These are phyloP conservation scores for Corrigiola litoralis DNA, from an alignment of 179 eudicot species.

Conservation along the genomic window DNA sequence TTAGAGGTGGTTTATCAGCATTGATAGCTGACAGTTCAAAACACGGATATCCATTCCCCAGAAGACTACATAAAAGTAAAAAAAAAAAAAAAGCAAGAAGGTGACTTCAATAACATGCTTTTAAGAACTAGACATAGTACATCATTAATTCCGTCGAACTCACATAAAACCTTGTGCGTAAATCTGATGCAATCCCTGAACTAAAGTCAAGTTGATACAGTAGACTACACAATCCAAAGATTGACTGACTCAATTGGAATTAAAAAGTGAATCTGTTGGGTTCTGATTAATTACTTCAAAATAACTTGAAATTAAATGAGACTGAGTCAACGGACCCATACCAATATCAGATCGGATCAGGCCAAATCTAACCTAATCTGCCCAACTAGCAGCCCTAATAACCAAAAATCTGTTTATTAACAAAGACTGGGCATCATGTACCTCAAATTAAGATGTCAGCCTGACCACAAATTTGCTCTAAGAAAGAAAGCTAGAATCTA, in stretches of 20 bases:
- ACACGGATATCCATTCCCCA: slow-evolving; percentile 79
- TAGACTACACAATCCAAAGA: too few relatives aligned
- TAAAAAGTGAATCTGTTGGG: too few relatives aligned
- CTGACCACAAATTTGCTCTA: neutral
- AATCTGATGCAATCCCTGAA: too few relatives aligned
- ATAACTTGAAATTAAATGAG: too few relatives aligned
- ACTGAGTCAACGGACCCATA: too few relatives aligned
- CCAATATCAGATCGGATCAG: too few relatives aligned
- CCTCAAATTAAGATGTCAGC: neutral
- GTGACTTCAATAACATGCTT: neutral
- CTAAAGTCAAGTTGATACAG: too few relatives aligned
- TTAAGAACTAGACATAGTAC: too few relatives aligned
- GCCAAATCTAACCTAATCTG: neutral
- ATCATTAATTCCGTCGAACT: too few relatives aligned
- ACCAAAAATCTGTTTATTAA: neutral
- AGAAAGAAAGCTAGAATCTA: neutral
- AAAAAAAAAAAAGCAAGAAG: neutral
- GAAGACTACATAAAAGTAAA: slow-evolving; percentile 47
- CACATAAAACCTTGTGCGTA: too few relatives aligned
- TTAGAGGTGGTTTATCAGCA: slow-evolving; percentile 94
- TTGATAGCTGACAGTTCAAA: slow-evolving; percentile 92
- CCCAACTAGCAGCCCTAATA: neutral
- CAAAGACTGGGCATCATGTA: neutral
- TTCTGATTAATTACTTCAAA: too few relatives aligned
- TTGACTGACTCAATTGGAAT: too few relatives aligned